Percentiles rank a stretch among this genome's conserved stretches.
Evolutionary conservation across 140 eudicot genomes (phyloP).

Genomic region (Flaveria floridana): DNA sequence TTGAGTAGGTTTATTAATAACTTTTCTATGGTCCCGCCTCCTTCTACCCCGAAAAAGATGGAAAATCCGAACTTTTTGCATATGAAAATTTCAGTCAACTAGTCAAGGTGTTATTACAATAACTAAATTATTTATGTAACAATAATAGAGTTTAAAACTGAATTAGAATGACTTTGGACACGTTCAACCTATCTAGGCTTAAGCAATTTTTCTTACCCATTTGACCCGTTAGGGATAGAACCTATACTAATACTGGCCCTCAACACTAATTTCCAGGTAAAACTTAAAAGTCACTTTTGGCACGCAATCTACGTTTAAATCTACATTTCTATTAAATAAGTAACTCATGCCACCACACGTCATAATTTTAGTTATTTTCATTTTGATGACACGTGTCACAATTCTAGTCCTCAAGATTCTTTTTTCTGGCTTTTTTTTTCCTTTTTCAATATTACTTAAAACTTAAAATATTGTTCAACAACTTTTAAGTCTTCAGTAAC

Average conservation of each 20-base stretch:
- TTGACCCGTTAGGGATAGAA: not conserved
- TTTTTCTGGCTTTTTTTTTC: too few relatives aligned
- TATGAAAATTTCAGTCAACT: not conserved
- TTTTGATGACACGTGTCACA: too few relatives aligned
- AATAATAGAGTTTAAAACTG: not conserved
- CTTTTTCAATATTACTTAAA: too few relatives aligned
- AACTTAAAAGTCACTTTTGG: not conserved
- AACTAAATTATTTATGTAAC: not conserved
- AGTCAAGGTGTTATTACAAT: not conserved
- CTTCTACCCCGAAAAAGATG: not conserved
- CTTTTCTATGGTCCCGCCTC: not conserved
- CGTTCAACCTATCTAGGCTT: not conserved
- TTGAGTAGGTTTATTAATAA: not conserved
- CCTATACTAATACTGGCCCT: not conserved
- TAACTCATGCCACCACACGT: too few relatives aligned
- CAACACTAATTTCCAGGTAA: not conserved
- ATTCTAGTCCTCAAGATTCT: too few relatives aligned
- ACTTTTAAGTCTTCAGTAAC: too few relatives aligned
- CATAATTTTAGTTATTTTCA: too few relatives aligned
- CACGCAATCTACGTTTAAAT: not conserved
- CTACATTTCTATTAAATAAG: too few relatives aligned
- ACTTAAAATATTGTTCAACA: too few relatives aligned
- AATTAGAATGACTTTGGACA: not conserved
- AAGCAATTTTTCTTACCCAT: not conserved
- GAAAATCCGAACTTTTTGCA: not conserved